Conservation (phyloP, 2,329 filamentous ascomycete genomes). For the Epicoccum sorghinum region DNA sequence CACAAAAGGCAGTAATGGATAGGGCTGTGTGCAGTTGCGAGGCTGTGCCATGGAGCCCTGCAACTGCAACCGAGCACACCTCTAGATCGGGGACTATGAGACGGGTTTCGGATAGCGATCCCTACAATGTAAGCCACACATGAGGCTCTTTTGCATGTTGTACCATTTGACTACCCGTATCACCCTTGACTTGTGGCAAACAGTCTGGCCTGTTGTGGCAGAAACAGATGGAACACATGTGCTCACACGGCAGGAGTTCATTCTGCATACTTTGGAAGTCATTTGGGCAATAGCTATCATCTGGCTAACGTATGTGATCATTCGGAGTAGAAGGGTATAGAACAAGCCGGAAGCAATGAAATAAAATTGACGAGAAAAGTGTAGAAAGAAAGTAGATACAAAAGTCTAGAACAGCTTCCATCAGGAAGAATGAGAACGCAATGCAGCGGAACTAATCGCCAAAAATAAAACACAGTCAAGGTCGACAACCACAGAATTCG, state of each 20-base stretch:
- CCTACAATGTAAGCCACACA: neutral
- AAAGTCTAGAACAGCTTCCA: slow-evolving; percentile 18
- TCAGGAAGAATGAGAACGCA: neutral
- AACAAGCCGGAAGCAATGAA: neutral
- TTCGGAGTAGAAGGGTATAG: slow-evolving; percentile 3
- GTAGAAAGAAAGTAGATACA: slow-evolving; percentile 22
- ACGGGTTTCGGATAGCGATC: slow-evolving; percentile 4
- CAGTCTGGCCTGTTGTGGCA: neutral
- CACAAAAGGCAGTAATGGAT: neutral
- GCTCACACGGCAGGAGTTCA: too few relatives aligned
- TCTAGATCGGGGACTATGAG: neutral
- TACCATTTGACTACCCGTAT: neutral
- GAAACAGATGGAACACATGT: neutral
- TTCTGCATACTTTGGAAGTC: too few relatives aligned
- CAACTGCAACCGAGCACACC: slow-evolving; percentile 6
- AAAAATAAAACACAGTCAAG: neutral
- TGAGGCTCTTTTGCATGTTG: slow-evolving; percentile 3
- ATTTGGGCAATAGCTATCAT: neutral
- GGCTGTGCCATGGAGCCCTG: slow-evolving; percentile 17
- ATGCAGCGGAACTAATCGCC: neutral
- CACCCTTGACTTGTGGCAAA: neutral
- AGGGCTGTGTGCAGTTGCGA: slow-evolving; percentile 21
- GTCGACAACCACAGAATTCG: neutral
- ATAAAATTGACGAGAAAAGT: slow-evolving; percentile 25
- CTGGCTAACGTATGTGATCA: neutral